phyloP scores from a whole-genome alignment of 2,329 filamentous ascomycete genomes.

The Penicillium janthinellum region DNA sequence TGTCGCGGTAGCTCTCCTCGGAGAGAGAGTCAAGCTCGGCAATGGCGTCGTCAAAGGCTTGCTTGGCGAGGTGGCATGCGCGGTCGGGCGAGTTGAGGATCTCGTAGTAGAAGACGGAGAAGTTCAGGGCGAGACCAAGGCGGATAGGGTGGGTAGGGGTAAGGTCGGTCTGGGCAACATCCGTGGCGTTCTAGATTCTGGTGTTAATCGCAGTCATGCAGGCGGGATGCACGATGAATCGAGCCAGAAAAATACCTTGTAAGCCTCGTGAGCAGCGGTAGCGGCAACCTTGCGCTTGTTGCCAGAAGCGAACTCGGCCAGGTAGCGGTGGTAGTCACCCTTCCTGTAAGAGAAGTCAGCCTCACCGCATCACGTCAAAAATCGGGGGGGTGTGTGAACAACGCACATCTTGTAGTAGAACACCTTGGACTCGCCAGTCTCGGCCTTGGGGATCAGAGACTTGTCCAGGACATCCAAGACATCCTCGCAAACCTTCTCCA shows the following conservation, averaged over 20 bases:
- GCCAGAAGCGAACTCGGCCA: slow-evolving; percentile 92
- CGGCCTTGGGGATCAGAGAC: slow-evolving; percentile 90
- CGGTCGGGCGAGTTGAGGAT: slow-evolving; percentile 97
- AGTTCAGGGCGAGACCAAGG: slow-evolving; percentile 95
- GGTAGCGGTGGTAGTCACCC: slow-evolving; percentile 99
- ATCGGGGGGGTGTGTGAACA: background rate
- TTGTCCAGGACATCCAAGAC: slow-evolving; percentile 93
- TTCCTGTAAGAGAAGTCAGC: slow-evolving; percentile 81
- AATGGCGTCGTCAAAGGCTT: slow-evolving; percentile 98
- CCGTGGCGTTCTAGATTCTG: slow-evolving; percentile 73
- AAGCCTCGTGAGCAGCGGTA: slow-evolving; percentile 92
- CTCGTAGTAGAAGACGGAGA: slow-evolving; percentile 99
- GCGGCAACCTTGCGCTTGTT: slow-evolving; percentile 95
- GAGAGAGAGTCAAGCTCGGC: slow-evolving; percentile 97
- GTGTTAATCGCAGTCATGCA: slow-evolving; percentile 3
- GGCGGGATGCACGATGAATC: background rate
- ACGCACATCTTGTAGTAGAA: slow-evolving; percentile 99
- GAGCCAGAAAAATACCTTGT: slow-evolving; percentile 71
- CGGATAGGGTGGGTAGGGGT: slow-evolving; percentile 98
- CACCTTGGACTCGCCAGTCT: slow-evolving; percentile 97
- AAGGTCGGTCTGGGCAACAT: slow-evolving; percentile 96
- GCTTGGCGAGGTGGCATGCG: slow-evolving; percentile 97
- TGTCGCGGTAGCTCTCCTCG: slow-evolving; percentile 98
- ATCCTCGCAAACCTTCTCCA: slow-evolving; percentile 98
- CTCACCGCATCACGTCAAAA: slow-evolving; percentile 67